These are phyloP conservation scores for Arabidopsis arenosa DNA, from an alignment of 345 rosid species.

Conservation along the genomic window DNA sequence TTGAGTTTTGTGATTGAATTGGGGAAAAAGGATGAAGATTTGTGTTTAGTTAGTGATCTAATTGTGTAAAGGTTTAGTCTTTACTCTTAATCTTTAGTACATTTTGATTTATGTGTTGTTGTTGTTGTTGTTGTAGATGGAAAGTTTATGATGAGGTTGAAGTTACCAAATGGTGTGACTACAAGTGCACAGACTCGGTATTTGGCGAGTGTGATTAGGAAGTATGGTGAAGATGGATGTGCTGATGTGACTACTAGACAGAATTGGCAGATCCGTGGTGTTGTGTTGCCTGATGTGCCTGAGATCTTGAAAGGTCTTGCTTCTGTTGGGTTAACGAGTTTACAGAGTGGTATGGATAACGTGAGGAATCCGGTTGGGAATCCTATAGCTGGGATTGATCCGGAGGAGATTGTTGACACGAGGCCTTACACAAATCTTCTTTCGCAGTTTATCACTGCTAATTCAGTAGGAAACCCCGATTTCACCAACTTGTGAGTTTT, in stretches of 20 bases:
- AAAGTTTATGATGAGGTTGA: constrained; percentile 96
- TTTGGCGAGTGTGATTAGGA: constrained; percentile 83
- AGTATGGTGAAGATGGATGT: constrained; percentile 92
- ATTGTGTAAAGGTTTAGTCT: background rate
- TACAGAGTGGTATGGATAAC: constrained; percentile 98
- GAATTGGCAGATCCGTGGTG: constrained; percentile 98
- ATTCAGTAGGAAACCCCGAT: constrained; percentile 74
- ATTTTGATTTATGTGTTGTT: background rate
- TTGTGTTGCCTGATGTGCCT: constrained; percentile 84
- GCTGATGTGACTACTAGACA: constrained; percentile 94
- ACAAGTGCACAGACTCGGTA: constrained; percentile 87
- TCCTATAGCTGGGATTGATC: constrained; percentile 95
- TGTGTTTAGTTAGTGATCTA: background rate
- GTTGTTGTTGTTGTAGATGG: constrained; percentile 62
- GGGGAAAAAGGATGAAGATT: background rate
- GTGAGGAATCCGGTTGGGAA: constrained; percentile 96
- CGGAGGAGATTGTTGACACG: constrained; percentile 82
- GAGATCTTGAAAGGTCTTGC: constrained; percentile 84
- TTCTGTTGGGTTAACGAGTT: constrained; percentile 80
- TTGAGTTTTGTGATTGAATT: background rate
- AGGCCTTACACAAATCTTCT: constrained; percentile 80
- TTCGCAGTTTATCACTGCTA: constrained; percentile 80
- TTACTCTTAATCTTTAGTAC: background rate
- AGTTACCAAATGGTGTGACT: constrained; percentile 95
- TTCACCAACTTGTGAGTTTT: constrained; percentile 74